Evolutionary conservation across 257 asterid genomes (phyloP), one percentile per base, ranked within the genome.

Genomic region (Nemophila menziesii): DNA sequence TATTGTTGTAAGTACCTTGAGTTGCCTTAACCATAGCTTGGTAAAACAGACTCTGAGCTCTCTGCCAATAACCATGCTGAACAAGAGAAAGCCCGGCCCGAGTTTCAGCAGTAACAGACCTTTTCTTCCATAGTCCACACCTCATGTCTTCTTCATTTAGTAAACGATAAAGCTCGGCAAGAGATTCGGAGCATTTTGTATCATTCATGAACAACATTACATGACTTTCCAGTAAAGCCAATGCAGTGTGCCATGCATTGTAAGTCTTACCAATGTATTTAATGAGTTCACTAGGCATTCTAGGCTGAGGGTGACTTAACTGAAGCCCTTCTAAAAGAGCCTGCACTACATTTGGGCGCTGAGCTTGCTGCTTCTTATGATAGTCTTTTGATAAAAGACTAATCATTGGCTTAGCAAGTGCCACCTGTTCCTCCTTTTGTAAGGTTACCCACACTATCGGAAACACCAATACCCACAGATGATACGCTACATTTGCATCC

Each of bases 401-500:
- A 51, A 90, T 85, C 96, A 90, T 90, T 5, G 96, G 96, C 82
- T 90, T 90, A 52, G 98, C 96, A 50, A 90, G 80, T 16, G 83
- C 79, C 22, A 81, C 87, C 70, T 90, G 98, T 65, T 90, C 93
- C 57, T 85, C 98, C 69, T 90, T 90, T 46, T 76, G 94, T 60
- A 90, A 79, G 56, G 98, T 90, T 55, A 85, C 96, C 98, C 98
- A 90, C 52, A 85, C 98, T 70, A 90, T 90, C 52, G 98, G 98
- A 62, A 90, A 90, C 44, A 90, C 94, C 79, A 90, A 65, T 44
- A 90, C 98, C 98, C 98, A 90, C 55, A 90, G 70, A 65, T 78
- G 94, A 71, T 81, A 90, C 5, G 98, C 96, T 41, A 85, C 93
- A 57, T 85, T 76, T 58, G 98, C 82, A 69, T 90, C 98, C 16